Base-by-base conservation (phyloP, 495 filamentous ascomycete genomes). In the Penicillium mononematosum region DNA sequence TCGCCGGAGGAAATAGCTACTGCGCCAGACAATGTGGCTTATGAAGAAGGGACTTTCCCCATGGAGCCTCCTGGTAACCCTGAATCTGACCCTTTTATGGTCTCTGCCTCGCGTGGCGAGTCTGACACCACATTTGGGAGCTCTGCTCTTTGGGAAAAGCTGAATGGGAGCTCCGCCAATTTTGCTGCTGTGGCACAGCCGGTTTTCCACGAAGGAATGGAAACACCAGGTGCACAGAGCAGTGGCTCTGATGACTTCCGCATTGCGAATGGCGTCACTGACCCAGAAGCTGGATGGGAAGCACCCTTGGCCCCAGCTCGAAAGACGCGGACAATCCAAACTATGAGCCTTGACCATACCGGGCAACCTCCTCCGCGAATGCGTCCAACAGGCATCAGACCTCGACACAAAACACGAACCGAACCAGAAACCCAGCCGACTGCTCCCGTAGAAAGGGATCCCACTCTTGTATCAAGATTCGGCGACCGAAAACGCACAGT, bases 401-500 rank as follows among this genome's bases (percentile, higher is more conserved):
- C 75, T 32, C 69, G 75, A 72, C 73, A 81, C 56, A 60, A 78
- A 69, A 65, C 68, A 60, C 69, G 82, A 67, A 71, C 76, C 55
- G 79, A 85, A 31, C 41, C 71, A 57, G 78, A 83, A 25, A 80
- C 81, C 50, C 62, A 75, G 62, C 62, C 78, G 70, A 32, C 65
- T 17, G 49, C 49, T 6, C 63, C 70, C 14, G 39, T 61, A 43
- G 73, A 77, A 60, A 70, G 68, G 59, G 74, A 77, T 20, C 58
- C 68, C 19, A 68, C 71, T n/a, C 66, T 66, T 45, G 65, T 65
- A 4, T 60, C 67, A 24, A 65, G 69, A 50, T 60, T 73, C 29
- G 72, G 76, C 9, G 88, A 87, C 59, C 83, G 90, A 65, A 96
- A 96, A 73, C 82, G 92, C 56, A 96, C 91, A 5, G 81, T 93